phyloP scores from a whole-genome alignment of 306 rosid species.

The Casuarina equisetifolia region DNA sequence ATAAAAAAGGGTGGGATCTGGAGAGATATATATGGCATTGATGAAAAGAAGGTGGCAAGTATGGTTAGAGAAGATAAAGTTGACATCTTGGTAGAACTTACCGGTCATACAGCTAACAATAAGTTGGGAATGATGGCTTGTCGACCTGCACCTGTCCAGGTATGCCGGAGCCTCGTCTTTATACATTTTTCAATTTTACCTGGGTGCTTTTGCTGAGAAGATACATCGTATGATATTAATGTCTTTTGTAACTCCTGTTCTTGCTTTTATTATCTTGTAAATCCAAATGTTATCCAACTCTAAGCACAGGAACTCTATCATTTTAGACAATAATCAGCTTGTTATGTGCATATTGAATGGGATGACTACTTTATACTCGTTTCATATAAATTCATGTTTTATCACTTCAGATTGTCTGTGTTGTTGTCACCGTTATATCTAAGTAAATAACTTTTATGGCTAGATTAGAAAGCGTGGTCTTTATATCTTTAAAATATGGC shows the following conservation, averaged over 20 bases:
- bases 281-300: background rate
- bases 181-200: conserved; percentile 2
- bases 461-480: background rate
- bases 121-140: conserved; percentile 98
- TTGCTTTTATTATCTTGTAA: background rate
- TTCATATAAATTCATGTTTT: background rate
- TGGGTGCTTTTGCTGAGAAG: background rate
- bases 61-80: conserved; percentile 88
- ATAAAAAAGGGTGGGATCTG: conserved; percentile 82
- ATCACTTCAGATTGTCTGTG: background rate
- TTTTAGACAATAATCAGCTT: background rate
- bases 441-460: background rate
- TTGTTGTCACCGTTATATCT: background rate
- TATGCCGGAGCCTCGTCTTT: conserved; percentile 24
- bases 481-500: conserved; percentile 11
- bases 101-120: conserved; percentile 98
- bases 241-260: background rate
- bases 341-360: background rate
- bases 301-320: background rate
- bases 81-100: conserved; percentile 95
- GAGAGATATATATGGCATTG: conserved; percentile 92
- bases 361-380: background rate
- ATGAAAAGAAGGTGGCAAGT: conserved; percentile 89
- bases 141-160: conserved; percentile 95
- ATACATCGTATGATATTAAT: background rate